Evolutionary conservation across 495 filamentous ascomycete species (phyloP).

Genomic region (Chaetomium cochliodes): DNA sequence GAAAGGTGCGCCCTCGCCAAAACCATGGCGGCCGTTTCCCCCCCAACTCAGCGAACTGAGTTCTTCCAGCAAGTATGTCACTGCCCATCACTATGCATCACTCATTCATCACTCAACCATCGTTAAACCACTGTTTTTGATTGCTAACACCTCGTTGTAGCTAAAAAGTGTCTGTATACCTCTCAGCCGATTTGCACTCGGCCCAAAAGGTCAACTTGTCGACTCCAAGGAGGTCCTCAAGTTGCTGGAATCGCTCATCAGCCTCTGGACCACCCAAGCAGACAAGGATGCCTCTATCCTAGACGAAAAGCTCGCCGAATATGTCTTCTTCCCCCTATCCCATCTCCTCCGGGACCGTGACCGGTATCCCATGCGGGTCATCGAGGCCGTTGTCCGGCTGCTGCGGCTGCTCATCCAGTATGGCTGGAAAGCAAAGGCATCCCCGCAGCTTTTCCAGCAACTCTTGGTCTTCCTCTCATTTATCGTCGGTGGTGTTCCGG

Average conservation of each 20-base stretch:
- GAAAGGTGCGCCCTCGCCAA: not conserved
- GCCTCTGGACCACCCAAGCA: constrained; percentile 53
- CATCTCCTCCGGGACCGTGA: constrained; percentile 79
- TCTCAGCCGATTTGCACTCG: constrained; percentile 67
- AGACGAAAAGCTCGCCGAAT: constrained; percentile 84
- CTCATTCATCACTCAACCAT: not conserved
- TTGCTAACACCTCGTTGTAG: constrained; percentile 13
- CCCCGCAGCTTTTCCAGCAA: constrained; percentile 71
- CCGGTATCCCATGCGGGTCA: constrained; percentile 63
- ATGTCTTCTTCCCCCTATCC: constrained; percentile 89
- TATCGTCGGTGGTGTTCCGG: constrained; percentile 68
- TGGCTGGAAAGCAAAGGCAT: constrained; percentile 71
- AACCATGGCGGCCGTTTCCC: constrained; percentile 27
- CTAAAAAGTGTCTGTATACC: constrained; percentile 66
- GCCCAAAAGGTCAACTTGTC: constrained; percentile 54
- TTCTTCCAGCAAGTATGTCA: constrained; percentile 35
- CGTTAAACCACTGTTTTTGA: too few relatives aligned
- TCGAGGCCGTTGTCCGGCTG: constrained; percentile 74
- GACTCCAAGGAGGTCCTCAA: constrained; percentile 55
- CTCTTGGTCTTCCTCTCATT: constrained; percentile 82
- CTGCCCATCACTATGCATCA: not conserved
- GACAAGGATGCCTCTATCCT: constrained; percentile 53
- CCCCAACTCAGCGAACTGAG: constrained; percentile 26
- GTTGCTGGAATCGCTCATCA: constrained; percentile 55
- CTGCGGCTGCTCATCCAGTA: constrained; percentile 67